phyloP scores from a whole-genome alignment of 2,329 filamentous ascomycete genomes.

The Mariannaea sp. region DNA sequence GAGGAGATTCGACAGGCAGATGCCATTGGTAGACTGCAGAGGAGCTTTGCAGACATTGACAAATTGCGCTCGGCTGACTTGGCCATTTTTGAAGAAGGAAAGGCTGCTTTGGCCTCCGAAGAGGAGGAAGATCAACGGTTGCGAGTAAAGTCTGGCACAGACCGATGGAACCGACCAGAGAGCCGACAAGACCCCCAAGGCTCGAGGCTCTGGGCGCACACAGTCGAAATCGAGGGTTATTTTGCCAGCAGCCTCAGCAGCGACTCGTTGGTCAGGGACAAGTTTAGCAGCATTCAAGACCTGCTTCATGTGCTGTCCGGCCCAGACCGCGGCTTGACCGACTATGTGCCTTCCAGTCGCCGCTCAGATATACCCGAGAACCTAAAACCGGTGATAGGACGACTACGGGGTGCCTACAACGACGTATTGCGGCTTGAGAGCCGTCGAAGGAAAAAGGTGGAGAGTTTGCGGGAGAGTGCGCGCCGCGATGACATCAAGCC shows the following conservation, averaged over 20 bases:
- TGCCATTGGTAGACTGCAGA: conserved; percentile 75
- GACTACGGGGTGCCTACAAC: conserved; percentile 79
- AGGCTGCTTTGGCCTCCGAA: conserved; percentile 76
- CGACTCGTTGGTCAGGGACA: conserved; percentile 70
- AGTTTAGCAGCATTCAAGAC: conserved; percentile 76
- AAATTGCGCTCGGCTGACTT: conserved; percentile 84
- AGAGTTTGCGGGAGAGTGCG: conserved; percentile 77
- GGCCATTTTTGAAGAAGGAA: conserved; percentile 81
- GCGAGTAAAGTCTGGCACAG: conserved; percentile 80
- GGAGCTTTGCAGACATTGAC: conserved; percentile 85
- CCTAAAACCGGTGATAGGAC: conserved; percentile 78
- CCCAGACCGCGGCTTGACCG: conserved; percentile 79
- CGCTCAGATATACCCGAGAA: conserved; percentile 78
- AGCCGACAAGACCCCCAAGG: conserved; percentile 70
- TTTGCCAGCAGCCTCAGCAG: conserved; percentile 67
- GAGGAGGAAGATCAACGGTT: conserved; percentile 81
- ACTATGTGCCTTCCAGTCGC: conserved; percentile 86
- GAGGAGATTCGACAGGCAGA: conserved; percentile 94
- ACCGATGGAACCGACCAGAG: conserved; percentile 76
- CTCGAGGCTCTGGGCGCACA: conserved; percentile 73
- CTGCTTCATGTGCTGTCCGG: conserved; percentile 78
- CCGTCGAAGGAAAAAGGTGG: conserved; percentile 76
- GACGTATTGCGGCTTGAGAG: conserved; percentile 85
- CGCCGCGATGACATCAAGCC: conserved; percentile 87
- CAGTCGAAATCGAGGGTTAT: conserved; percentile 83